These are phyloP conservation scores for Tricholoma furcatifolium DNA, from an alignment of 768 basidiomycete genomes.

Conservation along the genomic window DNA sequence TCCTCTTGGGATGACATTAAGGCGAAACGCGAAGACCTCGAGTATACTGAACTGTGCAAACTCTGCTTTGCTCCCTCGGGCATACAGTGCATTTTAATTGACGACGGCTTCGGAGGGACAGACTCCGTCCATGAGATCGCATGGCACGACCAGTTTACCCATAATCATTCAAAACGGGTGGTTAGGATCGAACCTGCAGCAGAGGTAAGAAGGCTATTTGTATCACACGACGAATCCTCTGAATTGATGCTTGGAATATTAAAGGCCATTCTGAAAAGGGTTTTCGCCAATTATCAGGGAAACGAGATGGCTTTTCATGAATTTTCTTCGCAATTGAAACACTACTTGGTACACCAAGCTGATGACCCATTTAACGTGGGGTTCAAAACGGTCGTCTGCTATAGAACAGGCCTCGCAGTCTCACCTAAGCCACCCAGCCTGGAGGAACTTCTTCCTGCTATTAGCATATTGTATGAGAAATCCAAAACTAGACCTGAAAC, in stretches of 20 bases:
- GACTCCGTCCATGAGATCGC: conserved; percentile 46
- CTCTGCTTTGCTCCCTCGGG: conserved; percentile 50
- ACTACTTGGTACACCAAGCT: conserved; percentile 36
- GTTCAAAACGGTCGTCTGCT: conserved; percentile 78
- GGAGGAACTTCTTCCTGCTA: conserved; percentile 29
- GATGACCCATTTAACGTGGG: conserved; percentile 51
- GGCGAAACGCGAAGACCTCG: conserved; percentile 34
- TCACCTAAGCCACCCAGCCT: conserved; percentile 19
- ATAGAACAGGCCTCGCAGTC: conserved; percentile 72
- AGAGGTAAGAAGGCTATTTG: conserved; percentile 45
- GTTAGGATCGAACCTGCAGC: conserved; percentile 69
- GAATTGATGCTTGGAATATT: not conserved
- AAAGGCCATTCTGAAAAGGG: conserved; percentile 31
- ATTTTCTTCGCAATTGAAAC: conserved; percentile 36
- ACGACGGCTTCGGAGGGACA: conserved; percentile 62
- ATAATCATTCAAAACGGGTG: conserved; percentile 54
- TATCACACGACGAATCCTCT: not conserved
- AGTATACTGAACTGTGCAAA: conserved; percentile 59
- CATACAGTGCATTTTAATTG: conserved; percentile 71
- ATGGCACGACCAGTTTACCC: conserved; percentile 66
- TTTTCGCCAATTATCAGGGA: conserved; percentile 18
- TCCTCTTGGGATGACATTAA: conserved; percentile 64
- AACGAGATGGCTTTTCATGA: conserved; percentile 18
- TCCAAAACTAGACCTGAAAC: conserved; percentile 30
- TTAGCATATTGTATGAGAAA: conserved; percentile 30